Evolutionary conservation across 345 rosid genomes (phyloP), one percentile per base, ranked within the genome.

Genomic region (Cardamine resedifolia): DNA sequence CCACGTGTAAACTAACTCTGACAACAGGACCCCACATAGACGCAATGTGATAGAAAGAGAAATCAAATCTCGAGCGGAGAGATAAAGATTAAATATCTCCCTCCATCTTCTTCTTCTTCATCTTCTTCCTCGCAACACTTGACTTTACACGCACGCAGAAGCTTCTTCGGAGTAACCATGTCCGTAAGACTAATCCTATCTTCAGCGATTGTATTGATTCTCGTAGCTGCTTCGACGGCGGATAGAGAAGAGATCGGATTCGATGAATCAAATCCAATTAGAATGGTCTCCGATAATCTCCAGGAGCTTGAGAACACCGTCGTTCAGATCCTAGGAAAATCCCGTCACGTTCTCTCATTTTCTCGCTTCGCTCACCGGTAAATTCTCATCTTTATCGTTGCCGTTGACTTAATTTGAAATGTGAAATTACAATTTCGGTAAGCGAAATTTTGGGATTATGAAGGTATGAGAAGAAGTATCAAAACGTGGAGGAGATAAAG

Each of bases 341-440:
- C 84, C 14, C 87, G 86, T 6, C 86, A 64, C 12, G 93, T 86
- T 64, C 47, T 75, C 72, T 78, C 87, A 38, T 90, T 93, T 33
- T 85, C 92, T 5, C 89, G 94, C 41, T 93, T 93, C 66, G 85
- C 88, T 76, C 75, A 68, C 81, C 80, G 86, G 97, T 92, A 24
- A 19, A 23, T 4, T 52, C 5, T 38, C 55, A n/a, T 52, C 31
- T 44, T 0, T 31, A 26, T 38, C 1, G 3, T 7, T 3, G 0
- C 6, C 16, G 34, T 34, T 48, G 56, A 23, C 59, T 45, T 26
- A 7, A 3, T 31, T 58, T 30, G 10, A 7, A 53, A 19, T 24
- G 6, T 18, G 1, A 26, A 19, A 16, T 24, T 26, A 38, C 28
- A 18, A n/a, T 52, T 21, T n/a, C 9, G 16, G 28, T 7, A 3